Conservation (phyloP, 495 filamentous ascomycete species). For the Annulohypoxylon stygium region DNA sequence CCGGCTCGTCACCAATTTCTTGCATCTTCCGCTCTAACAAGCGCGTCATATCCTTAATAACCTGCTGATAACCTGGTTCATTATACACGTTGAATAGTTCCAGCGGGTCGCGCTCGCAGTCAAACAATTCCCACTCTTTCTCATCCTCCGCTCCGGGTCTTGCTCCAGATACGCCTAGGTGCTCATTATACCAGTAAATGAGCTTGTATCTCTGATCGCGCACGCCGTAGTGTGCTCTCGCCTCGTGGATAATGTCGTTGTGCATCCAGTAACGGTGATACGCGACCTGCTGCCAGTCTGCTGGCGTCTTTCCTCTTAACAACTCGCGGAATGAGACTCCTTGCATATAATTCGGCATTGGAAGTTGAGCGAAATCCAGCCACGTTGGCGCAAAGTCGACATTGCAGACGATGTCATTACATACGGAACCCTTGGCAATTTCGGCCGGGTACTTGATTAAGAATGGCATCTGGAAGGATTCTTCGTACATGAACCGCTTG, state of each 20-base stretch:
- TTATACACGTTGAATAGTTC: slow-evolving; percentile 61
- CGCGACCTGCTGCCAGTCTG: slow-evolving; percentile 60
- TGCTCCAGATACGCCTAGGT: slow-evolving; percentile 55
- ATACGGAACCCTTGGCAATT: slow-evolving; percentile 51
- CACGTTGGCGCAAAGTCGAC: slow-evolving; percentile 63
- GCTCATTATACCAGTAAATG: slow-evolving; percentile 63
- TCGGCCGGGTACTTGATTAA: slow-evolving; percentile 56
- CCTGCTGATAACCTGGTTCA: slow-evolving; percentile 51
- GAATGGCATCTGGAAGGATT: slow-evolving; percentile 64
- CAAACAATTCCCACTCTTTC: slow-evolving; percentile 61
- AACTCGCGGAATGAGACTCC: slow-evolving; percentile 53
- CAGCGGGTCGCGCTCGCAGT: slow-evolving; percentile 58
- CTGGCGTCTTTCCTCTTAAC: slow-evolving; percentile 48
- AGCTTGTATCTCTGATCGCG: slow-evolving; percentile 60
- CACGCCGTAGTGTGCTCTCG: slow-evolving; percentile 60
- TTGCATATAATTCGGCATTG: slow-evolving; percentile 60
- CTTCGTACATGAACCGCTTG: slow-evolving; percentile 64
- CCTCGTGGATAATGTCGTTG: slow-evolving; percentile 57
- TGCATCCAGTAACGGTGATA: slow-evolving; percentile 65
- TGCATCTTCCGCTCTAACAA: slow-evolving; percentile 58
- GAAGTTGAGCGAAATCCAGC: slow-evolving; percentile 54
- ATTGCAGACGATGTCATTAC: slow-evolving; percentile 59
- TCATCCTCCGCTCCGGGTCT: slow-evolving; percentile 54
- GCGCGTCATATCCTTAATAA: slow-evolving; percentile 53
- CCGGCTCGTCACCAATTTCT: slow-evolving; percentile 59